A percentile compares a stretch with the other conserved stretches of the same genome.
These are phyloP conservation scores for Fusarium sambucinum DNA, from an alignment of 2,329 filamentous ascomycete genomes.

Conservation along the genomic window DNA sequence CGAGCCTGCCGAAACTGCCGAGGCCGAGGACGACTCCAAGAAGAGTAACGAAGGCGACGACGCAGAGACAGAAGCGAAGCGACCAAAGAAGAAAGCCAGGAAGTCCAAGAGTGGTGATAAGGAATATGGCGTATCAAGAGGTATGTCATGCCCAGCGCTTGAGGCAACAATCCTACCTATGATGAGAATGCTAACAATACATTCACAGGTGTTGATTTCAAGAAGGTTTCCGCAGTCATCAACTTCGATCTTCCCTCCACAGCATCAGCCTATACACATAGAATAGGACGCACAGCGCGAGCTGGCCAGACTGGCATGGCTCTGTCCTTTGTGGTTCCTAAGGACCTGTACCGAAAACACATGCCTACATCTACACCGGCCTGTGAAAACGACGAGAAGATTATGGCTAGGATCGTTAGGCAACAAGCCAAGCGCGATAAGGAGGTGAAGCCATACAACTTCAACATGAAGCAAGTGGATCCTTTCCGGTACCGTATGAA, in stretches of 20 bases:
- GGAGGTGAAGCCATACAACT: slow-evolving; percentile 89
- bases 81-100: slow-evolving; percentile 56
- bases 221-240: slow-evolving; percentile 92
- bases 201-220: slow-evolving; percentile 81
- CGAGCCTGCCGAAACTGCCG: slow-evolving; percentile 56
- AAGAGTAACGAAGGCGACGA: slow-evolving; percentile 36
- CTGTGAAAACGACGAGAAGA: slow-evolving; percentile 84
- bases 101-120: slow-evolving; percentile 75
- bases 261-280: slow-evolving; percentile 94
- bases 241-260: slow-evolving; percentile 95
- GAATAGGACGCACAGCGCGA: slow-evolving; percentile 92
- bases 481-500: slow-evolving; percentile 95
- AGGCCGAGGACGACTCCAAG: slow-evolving; percentile 49
- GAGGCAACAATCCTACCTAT: neutral
- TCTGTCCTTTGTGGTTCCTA: slow-evolving; percentile 92
- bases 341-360: slow-evolving; percentile 86
- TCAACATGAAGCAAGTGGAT: slow-evolving; percentile 94
- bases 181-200: slow-evolving; percentile 30
- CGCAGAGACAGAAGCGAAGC: slow-evolving; percentile 50
- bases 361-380: slow-evolving; percentile 83
- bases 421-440: slow-evolving; percentile 83
- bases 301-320: slow-evolving; percentile 94
- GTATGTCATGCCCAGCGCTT: slow-evolving; percentile 53
- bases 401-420: slow-evolving; percentile 82
- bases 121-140: slow-evolving; percentile 95